These are phyloP conservation scores for Fusarium brachygibbosum DNA, from an alignment of 2,329 filamentous ascomycete species.

Conservation along the genomic window DNA sequence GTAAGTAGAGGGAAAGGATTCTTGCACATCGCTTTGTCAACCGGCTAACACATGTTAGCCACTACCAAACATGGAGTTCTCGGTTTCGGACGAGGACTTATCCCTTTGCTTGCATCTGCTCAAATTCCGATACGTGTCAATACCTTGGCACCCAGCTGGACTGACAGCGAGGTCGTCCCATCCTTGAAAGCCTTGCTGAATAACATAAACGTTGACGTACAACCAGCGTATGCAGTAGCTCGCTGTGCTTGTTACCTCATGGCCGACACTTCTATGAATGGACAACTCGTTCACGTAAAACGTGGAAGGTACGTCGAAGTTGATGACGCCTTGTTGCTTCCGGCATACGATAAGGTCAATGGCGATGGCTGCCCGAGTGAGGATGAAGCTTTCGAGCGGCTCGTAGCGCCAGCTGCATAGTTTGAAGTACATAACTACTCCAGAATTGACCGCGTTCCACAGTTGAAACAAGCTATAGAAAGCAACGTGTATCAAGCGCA, in stretches of 20 bases:
- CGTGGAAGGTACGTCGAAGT: slow-evolving; percentile 65
- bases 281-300: slow-evolving; percentile 64
- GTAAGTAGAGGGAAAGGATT: slow-evolving; percentile 45
- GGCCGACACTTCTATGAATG: slow-evolving; percentile 61
- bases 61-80: slow-evolving; percentile 68
- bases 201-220: slow-evolving; percentile 56
- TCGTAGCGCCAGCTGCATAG: too few relatives aligned
- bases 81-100: slow-evolving; percentile 64
- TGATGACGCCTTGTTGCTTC: slow-evolving; percentile 60
- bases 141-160: slow-evolving; percentile 68
- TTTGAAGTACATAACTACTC: too few relatives aligned
- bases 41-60: slow-evolving; percentile 49
- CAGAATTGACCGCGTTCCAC: too few relatives aligned
- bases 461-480: too few relatives aligned
- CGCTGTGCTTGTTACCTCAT: slow-evolving; percentile 63
- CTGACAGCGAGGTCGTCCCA: slow-evolving; percentile 62
- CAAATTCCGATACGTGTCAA: slow-evolving; percentile 68
- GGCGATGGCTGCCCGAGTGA: slow-evolving; percentile 50
- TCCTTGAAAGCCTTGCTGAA: slow-evolving; percentile 53
- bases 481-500: too few relatives aligned
- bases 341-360: slow-evolving; percentile 51
- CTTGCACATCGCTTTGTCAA: not conserved
- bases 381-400: too few relatives aligned
- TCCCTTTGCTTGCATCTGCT: slow-evolving; percentile 54
- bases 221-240: slow-evolving; percentile 62